phyloP scores from a whole-genome alignment of 1,139 yeast genomes.

The Diutina siamensis region DNA sequence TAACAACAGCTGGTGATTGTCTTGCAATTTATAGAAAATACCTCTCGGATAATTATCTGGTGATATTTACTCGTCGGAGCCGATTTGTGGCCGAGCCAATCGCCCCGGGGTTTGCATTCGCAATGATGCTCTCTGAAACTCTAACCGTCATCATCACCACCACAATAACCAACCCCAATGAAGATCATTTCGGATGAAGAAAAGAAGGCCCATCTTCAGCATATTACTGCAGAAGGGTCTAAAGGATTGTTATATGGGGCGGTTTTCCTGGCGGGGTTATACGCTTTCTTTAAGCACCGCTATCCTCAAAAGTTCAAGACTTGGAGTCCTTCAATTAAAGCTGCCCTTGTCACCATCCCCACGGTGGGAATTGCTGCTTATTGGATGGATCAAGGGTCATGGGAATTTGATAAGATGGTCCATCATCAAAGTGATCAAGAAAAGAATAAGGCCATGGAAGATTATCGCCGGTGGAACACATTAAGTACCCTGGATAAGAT shows the following conservation, averaged over 20 bases:
- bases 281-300: constrained; percentile 21
- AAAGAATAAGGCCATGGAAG: constrained; percentile 15
- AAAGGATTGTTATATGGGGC: constrained; percentile 33
- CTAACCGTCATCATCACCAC: too few species aligned
- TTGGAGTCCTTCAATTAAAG: constrained; percentile 29
- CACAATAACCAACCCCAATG: constrained; percentile 20
- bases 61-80: too few species aligned
- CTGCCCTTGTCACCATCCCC: constrained; percentile 31
- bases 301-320: constrained; percentile 24
- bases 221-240: constrained; percentile 26
- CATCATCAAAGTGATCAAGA: constrained; percentile 21
- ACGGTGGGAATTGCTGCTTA: constrained; percentile 29
- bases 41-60: too few species aligned
- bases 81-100: too few species aligned
- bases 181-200: constrained; percentile 30
- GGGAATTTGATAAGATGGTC: constrained; percentile 32
- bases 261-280: constrained; percentile 22
- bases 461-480: constrained; percentile 15
- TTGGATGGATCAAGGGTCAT: constrained; percentile 39
- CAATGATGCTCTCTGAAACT: too few species aligned
- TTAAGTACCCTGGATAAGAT: constrained; percentile 12
- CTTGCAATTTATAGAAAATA: too few species aligned
- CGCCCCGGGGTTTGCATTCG: constrained; percentile 2
- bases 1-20: too few species aligned
- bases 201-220: constrained; percentile 28